These are phyloP conservation scores for Cladophialophora exuberans DNA, from an alignment of 2,329 filamentous ascomycete genomes.

Conservation along the genomic window DNA sequence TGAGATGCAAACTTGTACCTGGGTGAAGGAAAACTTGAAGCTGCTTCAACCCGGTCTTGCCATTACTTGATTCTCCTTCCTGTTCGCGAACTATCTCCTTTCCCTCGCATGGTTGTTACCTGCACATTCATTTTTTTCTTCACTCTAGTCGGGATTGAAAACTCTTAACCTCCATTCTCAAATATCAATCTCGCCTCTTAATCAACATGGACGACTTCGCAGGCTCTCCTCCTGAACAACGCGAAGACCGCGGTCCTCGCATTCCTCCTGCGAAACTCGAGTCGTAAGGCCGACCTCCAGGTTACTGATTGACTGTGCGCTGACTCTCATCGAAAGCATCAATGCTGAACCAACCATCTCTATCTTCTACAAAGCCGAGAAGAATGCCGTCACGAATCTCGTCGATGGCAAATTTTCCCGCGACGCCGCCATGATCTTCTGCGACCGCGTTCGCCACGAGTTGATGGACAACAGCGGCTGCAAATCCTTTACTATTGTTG, in stretches of 20 bases:
- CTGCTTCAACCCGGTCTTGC: neutral
- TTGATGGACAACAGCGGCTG: slow-evolving; percentile 26
- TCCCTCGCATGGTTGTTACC: neutral
- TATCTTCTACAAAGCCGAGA: slow-evolving; percentile 25
- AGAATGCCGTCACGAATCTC: slow-evolving; percentile 8
- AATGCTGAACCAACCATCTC: slow-evolving; percentile 24
- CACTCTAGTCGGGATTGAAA: neutral
- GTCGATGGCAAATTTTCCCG: slow-evolving; percentile 23
- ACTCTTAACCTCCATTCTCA: neutral
- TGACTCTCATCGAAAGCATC: slow-evolving; percentile 14
- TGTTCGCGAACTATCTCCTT: too few species aligned
- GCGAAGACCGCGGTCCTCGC: slow-evolving; percentile 27
- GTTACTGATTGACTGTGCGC: neutral
- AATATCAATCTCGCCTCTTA: neutral
- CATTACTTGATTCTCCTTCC: neutral
- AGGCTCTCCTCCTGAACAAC: slow-evolving; percentile 13
- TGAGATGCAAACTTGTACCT: neutral
- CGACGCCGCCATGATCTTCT: slow-evolving; percentile 29
- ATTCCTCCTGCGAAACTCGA: slow-evolving; percentile 27
- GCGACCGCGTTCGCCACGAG: slow-evolving; percentile 26
- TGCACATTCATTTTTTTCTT: neutral
- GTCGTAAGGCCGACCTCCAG: slow-evolving; percentile 8
- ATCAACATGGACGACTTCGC: slow-evolving; percentile 21
- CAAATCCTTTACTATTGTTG: slow-evolving; percentile 29
- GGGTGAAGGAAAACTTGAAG: too few species aligned